phyloP scores from a whole-genome alignment of 495 filamentous ascomycete species.

The Evernia prunastri region DNA sequence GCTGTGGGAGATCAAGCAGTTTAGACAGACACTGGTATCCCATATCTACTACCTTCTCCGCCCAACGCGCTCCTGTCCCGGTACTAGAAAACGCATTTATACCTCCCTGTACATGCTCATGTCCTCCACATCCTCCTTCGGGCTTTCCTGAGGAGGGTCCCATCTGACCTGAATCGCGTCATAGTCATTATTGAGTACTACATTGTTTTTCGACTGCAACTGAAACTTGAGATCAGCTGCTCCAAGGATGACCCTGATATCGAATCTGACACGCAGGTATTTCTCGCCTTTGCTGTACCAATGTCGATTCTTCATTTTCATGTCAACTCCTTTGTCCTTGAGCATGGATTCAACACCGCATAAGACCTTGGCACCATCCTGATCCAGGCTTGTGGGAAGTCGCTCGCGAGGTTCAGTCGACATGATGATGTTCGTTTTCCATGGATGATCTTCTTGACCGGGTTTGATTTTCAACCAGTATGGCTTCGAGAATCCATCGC shows the following conservation, averaged over 20 bases:
- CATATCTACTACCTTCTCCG: too few species aligned
- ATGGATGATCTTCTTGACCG: constrained; percentile 35
- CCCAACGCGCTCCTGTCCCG: too few species aligned
- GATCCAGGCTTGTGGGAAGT: constrained; percentile 39
- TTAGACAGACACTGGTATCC: too few species aligned
- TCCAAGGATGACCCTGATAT: constrained; percentile 47
- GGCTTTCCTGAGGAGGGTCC: constrained; percentile 31
- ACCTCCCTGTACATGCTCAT: not conserved
- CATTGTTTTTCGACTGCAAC: constrained; percentile 45
- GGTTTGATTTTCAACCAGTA: constrained; percentile 43
- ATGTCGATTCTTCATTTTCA: constrained; percentile 41
- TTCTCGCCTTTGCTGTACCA: constrained; percentile 39
- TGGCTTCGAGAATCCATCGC: constrained; percentile 34
- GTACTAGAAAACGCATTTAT: too few species aligned
- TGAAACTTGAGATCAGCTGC: constrained; percentile 52
- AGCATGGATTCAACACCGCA: constrained; percentile 30
- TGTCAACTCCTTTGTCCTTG: constrained; percentile 33
- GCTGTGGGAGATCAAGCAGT: too few species aligned
- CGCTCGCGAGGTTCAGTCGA: constrained; percentile 36
- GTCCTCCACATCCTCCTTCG: not conserved
- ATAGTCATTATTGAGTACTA: constrained; percentile 39
- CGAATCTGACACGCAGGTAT: constrained; percentile 45
- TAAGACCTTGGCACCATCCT: constrained; percentile 30
- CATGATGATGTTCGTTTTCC: constrained; percentile 45
- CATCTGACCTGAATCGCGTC: constrained; percentile 47